A percentile compares a stretch with the other conserved stretches of the same genome.
Conservation (phyloP, 1,284 basidiomycete species). For the Leccinum subrobustum region DNA sequence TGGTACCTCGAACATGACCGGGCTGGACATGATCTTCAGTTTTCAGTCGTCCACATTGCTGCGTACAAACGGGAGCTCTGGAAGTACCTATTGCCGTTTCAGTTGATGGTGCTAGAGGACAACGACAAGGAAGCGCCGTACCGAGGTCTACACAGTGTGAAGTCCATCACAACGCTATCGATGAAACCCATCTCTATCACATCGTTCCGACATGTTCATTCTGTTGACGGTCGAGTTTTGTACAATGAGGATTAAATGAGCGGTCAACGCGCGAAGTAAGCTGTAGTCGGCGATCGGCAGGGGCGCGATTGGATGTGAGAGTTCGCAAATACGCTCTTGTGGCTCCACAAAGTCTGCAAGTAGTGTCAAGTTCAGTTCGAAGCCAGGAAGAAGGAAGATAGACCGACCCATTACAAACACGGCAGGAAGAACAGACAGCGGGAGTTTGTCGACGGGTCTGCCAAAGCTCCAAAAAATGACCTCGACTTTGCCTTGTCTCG, state of each 20-base stretch:
- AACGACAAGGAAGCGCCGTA: too few species aligned
- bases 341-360: slow-evolving; percentile 80
- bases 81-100: too few species aligned
- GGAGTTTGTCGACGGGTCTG: slow-evolving; percentile 46
- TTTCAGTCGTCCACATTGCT: too few species aligned
- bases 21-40: too few species aligned
- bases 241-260: slow-evolving; percentile 95
- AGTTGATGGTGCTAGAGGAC: too few species aligned
- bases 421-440: slow-evolving; percentile 55
- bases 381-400: slow-evolving; percentile 4
- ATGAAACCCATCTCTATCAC: too few species aligned
- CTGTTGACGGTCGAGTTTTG: slow-evolving; percentile 91
- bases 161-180: too few species aligned
- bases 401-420: slow-evolving; percentile 92
- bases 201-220: slow-evolving; percentile 74
- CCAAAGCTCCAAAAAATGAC: slow-evolving; percentile 83
- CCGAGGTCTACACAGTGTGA: too few species aligned
- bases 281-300: slow-evolving; percentile 94
- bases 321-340: slow-evolving; percentile 83
- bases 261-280: slow-evolving; percentile 87
- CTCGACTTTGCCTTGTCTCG: slow-evolving; percentile 88
- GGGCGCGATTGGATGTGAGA: slow-evolving; percentile 82
- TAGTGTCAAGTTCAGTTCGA: slow-evolving; percentile 12
- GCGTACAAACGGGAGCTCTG: too few species aligned
- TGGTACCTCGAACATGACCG: too few species aligned